A percentile compares a stretch with the other conserved stretches of the same genome.
Evolutionary conservation across 2,329 filamentous ascomycete species (phyloP).

Genomic region (Penicillium sp.): DNA sequence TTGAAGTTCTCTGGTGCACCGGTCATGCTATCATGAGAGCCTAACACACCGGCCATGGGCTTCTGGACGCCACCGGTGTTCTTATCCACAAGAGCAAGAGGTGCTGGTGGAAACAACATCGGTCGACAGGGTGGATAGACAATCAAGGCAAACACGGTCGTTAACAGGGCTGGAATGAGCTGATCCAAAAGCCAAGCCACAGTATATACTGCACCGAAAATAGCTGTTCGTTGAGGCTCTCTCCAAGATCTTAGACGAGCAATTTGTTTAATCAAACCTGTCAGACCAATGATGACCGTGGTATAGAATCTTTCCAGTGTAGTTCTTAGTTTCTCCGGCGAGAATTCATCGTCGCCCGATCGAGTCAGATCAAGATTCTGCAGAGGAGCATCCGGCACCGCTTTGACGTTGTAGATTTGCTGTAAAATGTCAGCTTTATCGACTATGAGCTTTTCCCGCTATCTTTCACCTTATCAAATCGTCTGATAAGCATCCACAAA

Average conservation of each 20-base stretch:
- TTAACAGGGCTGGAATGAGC: slow-evolving; percentile 62
- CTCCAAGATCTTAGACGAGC: slow-evolving; percentile 76
- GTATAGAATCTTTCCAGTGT: slow-evolving; percentile 81
- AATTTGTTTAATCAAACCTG: slow-evolving; percentile 71
- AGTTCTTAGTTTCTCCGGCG: slow-evolving; percentile 76
- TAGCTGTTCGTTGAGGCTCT: slow-evolving; percentile 66
- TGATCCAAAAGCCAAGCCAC: slow-evolving; percentile 72
- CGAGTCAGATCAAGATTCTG: slow-evolving; percentile 77
- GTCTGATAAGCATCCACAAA: slow-evolving; percentile 68
- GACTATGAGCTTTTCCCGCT: background rate
- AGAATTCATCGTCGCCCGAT: slow-evolving; percentile 80
- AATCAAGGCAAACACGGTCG: slow-evolving; percentile 65
- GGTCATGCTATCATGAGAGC: slow-evolving; percentile 73
- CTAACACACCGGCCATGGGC: slow-evolving; percentile 72
- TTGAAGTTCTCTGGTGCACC: slow-evolving; percentile 81
- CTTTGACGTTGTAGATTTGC: slow-evolving; percentile 72
- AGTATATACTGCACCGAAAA: slow-evolving; percentile 64
- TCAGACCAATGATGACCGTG: slow-evolving; percentile 68
- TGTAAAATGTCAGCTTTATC: slow-evolving; percentile 29
- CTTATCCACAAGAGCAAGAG: slow-evolving; percentile 68
- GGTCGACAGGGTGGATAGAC: slow-evolving; percentile 62
- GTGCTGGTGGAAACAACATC: slow-evolving; percentile 73
- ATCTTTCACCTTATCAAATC: slow-evolving; percentile 67
- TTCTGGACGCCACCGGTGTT: slow-evolving; percentile 75
- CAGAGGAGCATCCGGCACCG: slow-evolving; percentile 59